phyloP scores from a whole-genome alignment of 1,284 basidiomycete species.

The Chondrostereum purpureum region DNA sequence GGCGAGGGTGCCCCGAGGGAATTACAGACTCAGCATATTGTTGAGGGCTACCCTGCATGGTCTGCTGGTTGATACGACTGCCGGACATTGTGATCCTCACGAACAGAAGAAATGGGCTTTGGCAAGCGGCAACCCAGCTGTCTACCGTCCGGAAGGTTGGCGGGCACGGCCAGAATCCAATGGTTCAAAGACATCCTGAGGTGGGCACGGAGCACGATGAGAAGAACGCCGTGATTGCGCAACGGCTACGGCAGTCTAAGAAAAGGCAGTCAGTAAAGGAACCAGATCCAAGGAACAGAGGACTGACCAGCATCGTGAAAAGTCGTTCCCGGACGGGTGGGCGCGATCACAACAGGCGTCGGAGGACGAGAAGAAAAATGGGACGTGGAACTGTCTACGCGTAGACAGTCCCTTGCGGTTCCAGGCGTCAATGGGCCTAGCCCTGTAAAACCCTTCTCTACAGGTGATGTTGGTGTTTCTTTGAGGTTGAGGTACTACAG shows the following conservation, averaged over 20 bases:
- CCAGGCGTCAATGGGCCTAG: slow-evolving; percentile 84
- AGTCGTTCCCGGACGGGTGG: slow-evolving; percentile 4
- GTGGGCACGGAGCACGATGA: background rate
- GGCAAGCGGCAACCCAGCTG: too few relatives aligned
- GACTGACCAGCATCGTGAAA: too few relatives aligned
- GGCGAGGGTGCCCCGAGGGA: slow-evolving; percentile 9
- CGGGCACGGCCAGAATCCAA: background rate
- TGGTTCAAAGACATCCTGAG: background rate
- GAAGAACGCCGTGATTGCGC: too few relatives aligned
- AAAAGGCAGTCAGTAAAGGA: background rate
- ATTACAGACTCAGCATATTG: too few relatives aligned
- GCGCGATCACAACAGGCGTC: background rate
- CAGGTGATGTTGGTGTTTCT: slow-evolving; percentile 76
- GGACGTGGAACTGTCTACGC: background rate
- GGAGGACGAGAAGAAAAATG: slow-evolving; percentile 5
- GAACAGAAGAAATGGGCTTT: too few relatives aligned
- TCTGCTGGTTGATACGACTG: too few relatives aligned
- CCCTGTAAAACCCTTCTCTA: slow-evolving; percentile 73
- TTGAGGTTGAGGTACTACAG: slow-evolving; percentile 92
- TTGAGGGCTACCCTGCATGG: too few relatives aligned
- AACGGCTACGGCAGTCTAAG: background rate
- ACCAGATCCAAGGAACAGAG: background rate
- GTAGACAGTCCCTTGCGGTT: slow-evolving; percentile 25
- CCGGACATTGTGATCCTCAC: too few relatives aligned
- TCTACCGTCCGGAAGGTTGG: too few relatives aligned